Conservation (phyloP, 768 basidiomycete genomes). For the Exidia glandulosa region DNA sequence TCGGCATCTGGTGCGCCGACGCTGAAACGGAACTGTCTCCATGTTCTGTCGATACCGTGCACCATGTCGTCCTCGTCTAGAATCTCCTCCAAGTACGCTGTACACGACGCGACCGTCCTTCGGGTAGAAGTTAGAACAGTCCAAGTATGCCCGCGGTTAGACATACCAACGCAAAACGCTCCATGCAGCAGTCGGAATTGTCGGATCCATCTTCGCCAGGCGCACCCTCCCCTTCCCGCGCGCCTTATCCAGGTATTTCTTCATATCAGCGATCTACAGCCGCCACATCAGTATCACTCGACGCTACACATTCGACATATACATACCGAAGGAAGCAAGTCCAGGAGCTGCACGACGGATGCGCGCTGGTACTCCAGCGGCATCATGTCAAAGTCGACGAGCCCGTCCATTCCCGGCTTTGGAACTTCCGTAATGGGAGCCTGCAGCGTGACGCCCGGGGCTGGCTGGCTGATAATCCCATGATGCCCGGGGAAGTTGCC, state of each 20-base stretch:
- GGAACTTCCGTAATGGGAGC: not conserved
- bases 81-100: constrained; percentile 58
- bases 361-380: constrained; percentile 32
- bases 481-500: constrained; percentile 5
- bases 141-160: constrained; percentile 1
- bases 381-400: constrained; percentile 45
- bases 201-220: constrained; percentile 38
- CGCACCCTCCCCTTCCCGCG: constrained; percentile 43
- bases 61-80: constrained; percentile 42
- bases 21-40: constrained; percentile 58
- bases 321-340: constrained; percentile 39
- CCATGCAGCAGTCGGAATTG: constrained; percentile 51
- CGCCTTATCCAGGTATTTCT: constrained; percentile 40
- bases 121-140: not conserved
- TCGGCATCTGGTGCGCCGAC: constrained; percentile 66
- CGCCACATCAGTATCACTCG: not conserved
- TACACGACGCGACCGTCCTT: constrained; percentile 65
- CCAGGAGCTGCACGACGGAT: constrained; percentile 32
- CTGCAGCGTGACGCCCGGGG: not conserved
- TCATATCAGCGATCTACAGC: constrained; percentile 44
- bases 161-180: constrained; percentile 47
- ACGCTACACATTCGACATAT: too few species aligned
- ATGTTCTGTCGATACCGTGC: constrained; percentile 36
- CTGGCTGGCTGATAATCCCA: not conserved
- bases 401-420: constrained; percentile 20